A percentile compares a stretch with the other conserved stretches of the same genome.
phyloP scores from a whole-genome alignment of 2,329 filamentous ascomycete genomes.

The Fusarium subglutinans region DNA sequence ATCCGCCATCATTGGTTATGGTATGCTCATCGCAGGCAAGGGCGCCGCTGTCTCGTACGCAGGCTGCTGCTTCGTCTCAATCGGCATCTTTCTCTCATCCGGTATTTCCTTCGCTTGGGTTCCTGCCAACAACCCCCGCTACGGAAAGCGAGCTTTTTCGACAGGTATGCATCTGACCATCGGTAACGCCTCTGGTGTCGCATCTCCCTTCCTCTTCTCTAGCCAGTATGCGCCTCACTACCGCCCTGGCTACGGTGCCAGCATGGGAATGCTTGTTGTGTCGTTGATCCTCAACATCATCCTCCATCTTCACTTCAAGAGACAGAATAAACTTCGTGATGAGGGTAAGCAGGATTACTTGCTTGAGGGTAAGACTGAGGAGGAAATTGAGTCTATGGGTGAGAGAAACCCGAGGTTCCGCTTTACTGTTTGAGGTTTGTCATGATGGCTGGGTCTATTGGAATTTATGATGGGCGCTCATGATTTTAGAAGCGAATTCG shows the following conservation, averaged over 20 bases:
- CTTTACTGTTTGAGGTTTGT: conserved; percentile 30
- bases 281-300: conserved; percentile 43
- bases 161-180: conserved; percentile 69
- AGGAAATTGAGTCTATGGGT: conserved; percentile 55
- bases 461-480: fast-evolving
- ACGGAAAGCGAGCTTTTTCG: conserved; percentile 70
- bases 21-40: conserved; percentile 63
- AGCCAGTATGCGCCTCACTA: conserved; percentile 55
- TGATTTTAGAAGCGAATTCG: neutral
- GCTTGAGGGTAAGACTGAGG: conserved; percentile 52
- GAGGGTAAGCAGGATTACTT: conserved; percentile 51
- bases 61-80: conserved; percentile 68
- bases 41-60: conserved; percentile 69
- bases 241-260: conserved; percentile 59
- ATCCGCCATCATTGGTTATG: conserved; percentile 66
- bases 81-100: conserved; percentile 59
- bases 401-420: conserved; percentile 50
- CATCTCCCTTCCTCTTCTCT: conserved; percentile 67
- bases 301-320: conserved; percentile 43
- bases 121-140: conserved; percentile 67
- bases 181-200: conserved; percentile 70
- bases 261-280: conserved; percentile 57
- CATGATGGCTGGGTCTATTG: fast-evolving
- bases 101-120: conserved; percentile 52
- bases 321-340: conserved; percentile 49